phyloP scores from a whole-genome alignment of 345 rosid genomes.

The Sapria himalayana region DNA sequence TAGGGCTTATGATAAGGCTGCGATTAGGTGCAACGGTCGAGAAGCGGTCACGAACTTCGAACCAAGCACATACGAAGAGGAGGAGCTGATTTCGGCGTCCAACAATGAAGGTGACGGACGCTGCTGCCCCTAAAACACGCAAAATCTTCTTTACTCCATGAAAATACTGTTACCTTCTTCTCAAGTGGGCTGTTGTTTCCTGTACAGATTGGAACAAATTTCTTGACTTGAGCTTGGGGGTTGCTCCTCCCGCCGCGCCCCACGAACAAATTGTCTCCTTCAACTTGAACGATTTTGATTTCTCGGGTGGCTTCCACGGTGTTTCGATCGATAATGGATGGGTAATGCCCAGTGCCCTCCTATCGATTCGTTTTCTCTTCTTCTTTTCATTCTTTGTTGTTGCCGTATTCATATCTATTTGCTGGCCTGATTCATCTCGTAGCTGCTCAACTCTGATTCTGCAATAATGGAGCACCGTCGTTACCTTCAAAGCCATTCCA shows the following conservation, averaged over 20 bases:
- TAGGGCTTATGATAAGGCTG: conserved; percentile 95
- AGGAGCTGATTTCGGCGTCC: conserved; percentile 15
- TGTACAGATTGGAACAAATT: conserved; percentile 15
- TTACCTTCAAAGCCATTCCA: too few species aligned
- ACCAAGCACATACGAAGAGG: conserved; percentile 37
- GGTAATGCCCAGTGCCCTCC: too few species aligned
- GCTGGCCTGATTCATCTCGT: conserved; percentile 1
- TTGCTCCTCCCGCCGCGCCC: conserved; percentile 20
- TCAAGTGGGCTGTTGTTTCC: background rate
- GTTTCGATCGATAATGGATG: conserved; percentile 9
- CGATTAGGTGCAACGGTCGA: conserved; percentile 62
- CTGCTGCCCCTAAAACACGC: too few species aligned
- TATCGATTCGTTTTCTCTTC: too few species aligned
- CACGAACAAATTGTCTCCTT: conserved; percentile 9
- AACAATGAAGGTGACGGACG: conserved; percentile 19
- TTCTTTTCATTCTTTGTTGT: background rate
- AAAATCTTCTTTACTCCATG: too few species aligned
- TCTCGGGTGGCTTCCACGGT: conserved; percentile 7
- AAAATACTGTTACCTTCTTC: too few species aligned
- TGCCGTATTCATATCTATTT: conserved; percentile 1
- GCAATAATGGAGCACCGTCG: conserved; percentile 9
- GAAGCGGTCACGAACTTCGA: conserved; percentile 93
- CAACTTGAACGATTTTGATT: conserved; percentile 5
- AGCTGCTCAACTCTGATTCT: conserved; percentile 17
- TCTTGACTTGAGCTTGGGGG: conserved; percentile 43